These are phyloP conservation scores for Acanthochlamys bracteata DNA, from an alignment of 106 monocot species.

Conservation along the genomic window DNA sequence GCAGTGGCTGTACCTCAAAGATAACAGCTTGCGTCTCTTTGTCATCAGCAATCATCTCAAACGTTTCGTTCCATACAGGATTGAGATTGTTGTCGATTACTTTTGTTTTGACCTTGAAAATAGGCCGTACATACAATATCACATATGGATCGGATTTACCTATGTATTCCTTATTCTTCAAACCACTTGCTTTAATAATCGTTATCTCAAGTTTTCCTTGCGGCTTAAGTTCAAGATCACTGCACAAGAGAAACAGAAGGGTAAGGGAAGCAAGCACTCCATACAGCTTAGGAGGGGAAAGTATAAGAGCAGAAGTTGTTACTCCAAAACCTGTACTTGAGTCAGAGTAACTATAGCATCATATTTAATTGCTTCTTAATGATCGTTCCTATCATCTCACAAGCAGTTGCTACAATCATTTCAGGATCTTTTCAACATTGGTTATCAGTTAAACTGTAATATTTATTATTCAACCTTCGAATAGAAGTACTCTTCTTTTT, in stretches of 20 bases:
- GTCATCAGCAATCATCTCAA: constrained; percentile 85
- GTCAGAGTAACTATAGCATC: no score
- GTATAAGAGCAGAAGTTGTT: no score
- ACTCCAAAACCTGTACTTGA: no score
- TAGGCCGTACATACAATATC: constrained; percentile 63
- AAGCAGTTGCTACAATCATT: no score
- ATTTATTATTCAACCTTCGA: no score
- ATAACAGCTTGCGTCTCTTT: constrained; percentile 82
- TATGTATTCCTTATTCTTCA: constrained; percentile 87
- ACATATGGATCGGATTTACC: constrained; percentile 99
- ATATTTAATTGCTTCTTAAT: no score
- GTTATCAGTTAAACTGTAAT: no score
- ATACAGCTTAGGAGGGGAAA: no score
- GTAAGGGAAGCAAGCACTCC: no score
- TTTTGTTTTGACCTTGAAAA: constrained; percentile 87
- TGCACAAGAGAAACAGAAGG: constrained; percentile 17
- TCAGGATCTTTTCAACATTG: no score
- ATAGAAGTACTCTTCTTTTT: no score
- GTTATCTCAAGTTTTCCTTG: constrained; percentile 64
- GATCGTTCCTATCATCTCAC: no score
- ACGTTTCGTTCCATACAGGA: constrained; percentile 91
- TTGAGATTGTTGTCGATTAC: constrained; percentile 77
- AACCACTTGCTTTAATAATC: constrained; percentile 59
- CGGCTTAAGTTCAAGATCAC: constrained; percentile 96
- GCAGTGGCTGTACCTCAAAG: constrained; percentile 46